A percentile compares a stretch with the other conserved stretches of the same genome.
phyloP scores from a whole-genome alignment of 345 rosid species.

The Melastoma malabathricum region DNA sequence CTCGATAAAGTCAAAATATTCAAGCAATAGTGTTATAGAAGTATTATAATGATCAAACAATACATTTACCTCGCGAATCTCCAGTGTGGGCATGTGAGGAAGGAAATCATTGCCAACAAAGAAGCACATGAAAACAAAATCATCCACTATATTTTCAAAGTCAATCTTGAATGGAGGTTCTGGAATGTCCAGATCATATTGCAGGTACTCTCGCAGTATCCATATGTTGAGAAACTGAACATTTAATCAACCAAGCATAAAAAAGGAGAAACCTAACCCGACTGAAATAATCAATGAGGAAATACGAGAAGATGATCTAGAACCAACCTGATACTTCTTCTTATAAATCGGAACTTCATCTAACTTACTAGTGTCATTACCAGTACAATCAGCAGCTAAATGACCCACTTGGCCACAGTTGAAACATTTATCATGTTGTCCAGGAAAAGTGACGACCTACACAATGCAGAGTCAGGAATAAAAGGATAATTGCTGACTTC shows the following conservation, averaged over 20 bases:
- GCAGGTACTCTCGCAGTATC: constrained; percentile 87
- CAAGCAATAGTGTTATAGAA: too few species aligned
- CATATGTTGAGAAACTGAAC: constrained; percentile 83
- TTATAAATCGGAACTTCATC: constrained; percentile 76
- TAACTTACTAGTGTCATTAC: constrained; percentile 31
- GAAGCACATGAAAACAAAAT: constrained; percentile 93
- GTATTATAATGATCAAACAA: too few species aligned
- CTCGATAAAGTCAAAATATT: too few species aligned
- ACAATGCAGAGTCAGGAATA: constrained; percentile 5
- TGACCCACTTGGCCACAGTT: constrained; percentile 89
- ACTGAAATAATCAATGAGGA: not conserved
- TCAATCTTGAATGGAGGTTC: constrained; percentile 70
- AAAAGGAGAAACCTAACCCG: constrained; percentile 1
- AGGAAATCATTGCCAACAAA: constrained; percentile 99
- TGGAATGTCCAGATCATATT: constrained; percentile 72
- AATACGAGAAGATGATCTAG: not conserved
- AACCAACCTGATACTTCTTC: constrained; percentile 92
- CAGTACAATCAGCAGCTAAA: constrained; percentile 87
- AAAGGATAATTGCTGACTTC: constrained; percentile 1
- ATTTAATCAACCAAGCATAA: not conserved
- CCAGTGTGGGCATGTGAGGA: constrained; percentile 98
- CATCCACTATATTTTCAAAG: constrained; percentile 85
- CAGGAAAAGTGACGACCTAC: constrained; percentile 78
- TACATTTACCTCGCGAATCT: constrained; percentile 73
- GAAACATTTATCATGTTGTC: constrained; percentile 92